phyloP scores from a whole-genome alignment of 2,329 filamentous ascomycete species.

The Talaromyces albobiverticillius region DNA sequence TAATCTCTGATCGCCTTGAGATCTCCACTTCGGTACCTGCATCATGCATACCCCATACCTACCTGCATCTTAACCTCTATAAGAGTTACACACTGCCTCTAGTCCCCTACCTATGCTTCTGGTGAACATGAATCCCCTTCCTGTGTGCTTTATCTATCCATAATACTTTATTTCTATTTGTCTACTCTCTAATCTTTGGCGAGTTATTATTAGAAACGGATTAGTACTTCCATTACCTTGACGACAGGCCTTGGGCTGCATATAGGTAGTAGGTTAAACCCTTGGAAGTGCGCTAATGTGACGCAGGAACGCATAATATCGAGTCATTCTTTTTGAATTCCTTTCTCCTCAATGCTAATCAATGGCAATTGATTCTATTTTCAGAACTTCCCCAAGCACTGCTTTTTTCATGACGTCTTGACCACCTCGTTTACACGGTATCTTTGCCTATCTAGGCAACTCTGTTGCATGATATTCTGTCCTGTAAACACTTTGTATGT shows the following conservation, averaged over 20 bases:
- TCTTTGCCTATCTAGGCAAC: not conserved
- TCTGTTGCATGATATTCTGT: not conserved
- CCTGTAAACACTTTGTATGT: constrained; percentile 12
- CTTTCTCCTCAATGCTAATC: not conserved
- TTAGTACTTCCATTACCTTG: not conserved
- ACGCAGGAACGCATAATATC: too few relatives aligned
- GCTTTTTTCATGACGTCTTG: not conserved
- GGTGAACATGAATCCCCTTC: not conserved
- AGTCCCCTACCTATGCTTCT: not conserved
- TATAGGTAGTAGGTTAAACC: not conserved
- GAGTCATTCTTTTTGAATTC: not conserved
- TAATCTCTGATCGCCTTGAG: not conserved
- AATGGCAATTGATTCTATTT: constrained; percentile 11
- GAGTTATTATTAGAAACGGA: constrained; percentile 11
- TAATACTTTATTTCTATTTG: constrained; percentile 4
- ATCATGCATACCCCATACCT: constrained; percentile 2
- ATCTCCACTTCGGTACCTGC: constrained; percentile 8
- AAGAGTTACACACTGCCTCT: not conserved
- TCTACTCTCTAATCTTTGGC: not conserved
- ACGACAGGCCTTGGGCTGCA: not conserved
- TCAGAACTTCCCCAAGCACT: constrained; percentile 1
- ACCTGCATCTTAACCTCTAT: not conserved
- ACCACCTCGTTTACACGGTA: not conserved
- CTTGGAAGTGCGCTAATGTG: too few relatives aligned
- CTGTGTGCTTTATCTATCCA: not conserved